A percentile compares a stretch with the other conserved stretches of the same genome.
phyloP scores from a whole-genome alignment of 352 stramenopile species.

The Phytopythium vexans region DNA sequence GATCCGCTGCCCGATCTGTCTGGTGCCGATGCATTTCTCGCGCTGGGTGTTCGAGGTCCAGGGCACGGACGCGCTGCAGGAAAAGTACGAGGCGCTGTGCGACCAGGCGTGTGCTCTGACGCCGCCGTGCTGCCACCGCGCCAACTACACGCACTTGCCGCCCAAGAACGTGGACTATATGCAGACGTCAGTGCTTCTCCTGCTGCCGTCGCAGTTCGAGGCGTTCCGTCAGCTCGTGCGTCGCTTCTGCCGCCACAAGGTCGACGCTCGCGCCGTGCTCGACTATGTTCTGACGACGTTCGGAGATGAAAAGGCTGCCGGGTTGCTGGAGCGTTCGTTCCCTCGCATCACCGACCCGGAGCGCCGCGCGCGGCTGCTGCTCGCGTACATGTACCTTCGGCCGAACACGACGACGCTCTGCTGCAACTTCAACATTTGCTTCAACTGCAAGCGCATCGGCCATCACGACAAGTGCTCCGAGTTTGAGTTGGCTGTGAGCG shows the following conservation, averaged over 20 bases:
- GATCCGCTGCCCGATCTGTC: conserved; percentile 29
- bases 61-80: conserved; percentile 1
- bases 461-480: conserved; percentile 23
- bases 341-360: conserved; percentile 29
- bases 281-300: conserved; percentile 18
- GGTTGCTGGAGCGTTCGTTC: conserved; percentile 12
- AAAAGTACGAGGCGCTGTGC: conserved; percentile 19
- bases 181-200: neutral
- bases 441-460: conserved; percentile 40
- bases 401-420: conserved; percentile 31
- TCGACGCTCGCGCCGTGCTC: conserved; percentile 13
- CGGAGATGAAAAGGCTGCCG: conserved; percentile 12
- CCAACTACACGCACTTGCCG: conserved; percentile 33
- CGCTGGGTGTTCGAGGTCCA: conserved; percentile 12
- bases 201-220: conserved; percentile 7
- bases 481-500: conserved; percentile 15
- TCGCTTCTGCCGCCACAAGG: conserved; percentile 20
- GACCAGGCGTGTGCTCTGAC: conserved; percentile 16
- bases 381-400: conserved; percentile 28
- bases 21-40: conserved; percentile 12
- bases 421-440: conserved; percentile 37
- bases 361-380: conserved; percentile 29
- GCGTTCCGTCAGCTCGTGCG: conserved; percentile 11
- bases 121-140: conserved; percentile 28
- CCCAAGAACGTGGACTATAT: neutral